Evolutionary conservation across 2,329 filamentous ascomycete species (phyloP), one percentile per base, ranked within the genome.

Genomic region (Calonectria naviculata): DNA sequence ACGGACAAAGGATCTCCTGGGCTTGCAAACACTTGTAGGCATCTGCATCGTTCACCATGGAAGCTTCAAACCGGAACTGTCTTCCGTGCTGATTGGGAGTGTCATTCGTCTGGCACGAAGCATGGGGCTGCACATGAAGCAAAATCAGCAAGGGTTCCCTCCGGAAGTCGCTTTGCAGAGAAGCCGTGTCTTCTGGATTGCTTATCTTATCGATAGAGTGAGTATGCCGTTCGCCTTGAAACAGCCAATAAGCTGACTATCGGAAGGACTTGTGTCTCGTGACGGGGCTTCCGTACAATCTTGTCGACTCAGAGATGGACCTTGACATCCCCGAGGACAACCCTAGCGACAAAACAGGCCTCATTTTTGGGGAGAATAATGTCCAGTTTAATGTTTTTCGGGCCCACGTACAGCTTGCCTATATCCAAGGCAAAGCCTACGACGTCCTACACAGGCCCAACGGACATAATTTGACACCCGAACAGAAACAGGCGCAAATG

Each of bases 251-350:
- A 19, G 19, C 65, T 70, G 2, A 74, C 10, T n/a, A 3, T 19
- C 12, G 10, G 28, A 19, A 84, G 76, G 82, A 84, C 42, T 74
- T 84, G 17, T 81, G 80, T 28, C 69, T 85, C 5, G 76, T 78
- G 2, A 77, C 79, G 6, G 76, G 73, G 31, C 80, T 79, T 9
- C 81, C 82, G 1, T 83, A 82, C 19, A 67, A 82, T 6, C 81
- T 84, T 26, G 65, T 77, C 0, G 82, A 85, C 44, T 72, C 69
- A 3, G 83, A 85, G 61, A 78, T 83, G 1, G 83, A 85, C 38
- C 68, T 85, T 3, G 76, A 79, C 0, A 21, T 76, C 71, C 83
- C 63, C 0, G 69, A 70, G 5, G n/a, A 13, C 5, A 19, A 65
- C 8, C 49, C 71, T 2, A 41, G 66, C 9, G 71, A 71, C 1